phyloP scores from a whole-genome alignment of 345 rosid species.

The Camelina laxa region DNA sequence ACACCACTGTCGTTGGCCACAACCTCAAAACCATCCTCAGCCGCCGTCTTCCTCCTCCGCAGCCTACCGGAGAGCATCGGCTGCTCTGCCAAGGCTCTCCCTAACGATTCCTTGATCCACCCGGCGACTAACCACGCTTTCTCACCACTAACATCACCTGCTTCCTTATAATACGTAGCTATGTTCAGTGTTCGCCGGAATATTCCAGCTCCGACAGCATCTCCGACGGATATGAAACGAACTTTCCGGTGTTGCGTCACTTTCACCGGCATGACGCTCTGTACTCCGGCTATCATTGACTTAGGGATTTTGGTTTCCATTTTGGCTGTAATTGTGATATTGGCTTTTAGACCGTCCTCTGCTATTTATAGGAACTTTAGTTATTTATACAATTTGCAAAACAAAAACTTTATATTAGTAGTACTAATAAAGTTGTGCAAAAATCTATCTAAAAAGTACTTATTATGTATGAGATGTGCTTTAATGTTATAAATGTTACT shows the following conservation, averaged over 20 bases:
- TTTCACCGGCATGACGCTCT: constrained; percentile 53
- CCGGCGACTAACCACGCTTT: constrained; percentile 72
- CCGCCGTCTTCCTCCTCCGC: constrained; percentile 41
- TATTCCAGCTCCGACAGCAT: constrained; percentile 47
- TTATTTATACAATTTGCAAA: neutral
- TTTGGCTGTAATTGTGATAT: constrained; percentile 6
- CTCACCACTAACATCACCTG: constrained; percentile 40
- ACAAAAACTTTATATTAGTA: neutral
- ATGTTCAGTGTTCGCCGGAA: constrained; percentile 56
- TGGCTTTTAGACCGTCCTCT: constrained; percentile 3
- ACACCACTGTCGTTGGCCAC: constrained; percentile 76
- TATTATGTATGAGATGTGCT: neutral
- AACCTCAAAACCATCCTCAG: constrained; percentile 58
- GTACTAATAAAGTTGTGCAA: neutral
- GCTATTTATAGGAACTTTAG: constrained; percentile 18
- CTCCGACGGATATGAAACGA: constrained; percentile 46
- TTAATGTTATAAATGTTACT: neutral
- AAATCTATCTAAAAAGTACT: neutral
- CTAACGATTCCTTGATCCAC: constrained; percentile 78
- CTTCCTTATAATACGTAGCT: constrained; percentile 53
- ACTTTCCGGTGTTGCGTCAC: constrained; percentile 59
- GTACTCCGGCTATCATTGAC: constrained; percentile 57
- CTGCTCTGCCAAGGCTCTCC: constrained; percentile 57
- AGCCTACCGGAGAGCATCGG: constrained; percentile 71
- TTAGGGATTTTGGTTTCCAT: constrained; percentile 44